Evolutionary conservation across 225 moss, liverwort and hornwort genomes (phyloP), one percentile per base, ranked within the genome.

Genomic region (Polytrichum formosum): DNA sequence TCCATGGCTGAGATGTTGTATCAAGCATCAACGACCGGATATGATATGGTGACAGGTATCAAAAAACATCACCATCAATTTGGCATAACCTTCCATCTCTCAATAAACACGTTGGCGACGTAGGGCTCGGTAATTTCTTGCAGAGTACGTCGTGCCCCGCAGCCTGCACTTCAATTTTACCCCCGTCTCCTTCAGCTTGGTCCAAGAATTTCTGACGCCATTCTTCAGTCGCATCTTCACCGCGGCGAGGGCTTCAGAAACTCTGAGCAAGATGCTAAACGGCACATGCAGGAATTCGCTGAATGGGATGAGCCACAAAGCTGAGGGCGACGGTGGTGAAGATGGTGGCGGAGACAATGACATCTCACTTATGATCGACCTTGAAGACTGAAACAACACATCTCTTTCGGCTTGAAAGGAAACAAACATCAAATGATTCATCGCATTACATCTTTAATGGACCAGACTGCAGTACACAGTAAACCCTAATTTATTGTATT

Each of bases 241-340:
- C 18, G n/a, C 5, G 53, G 37, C 13, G 25, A 67, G 53, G 16
- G 5, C 4, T 7, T 53, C 53, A 67, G 46, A 8, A 22, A 10
- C 8, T 31, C 65, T 29, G 28, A 65, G 19, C 18, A 65, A 31
- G 65, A 33, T 65, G 65, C 65, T n/a, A 23, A 22, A 67, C 1
- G 67, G 67, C 25, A 67, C 53, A 26, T 67, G 53, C n/a, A 67
- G 67, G 53, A 67, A 53, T 53, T 54, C 26, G 26, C 67, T 67
- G 26, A 26, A 67, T 53, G 25, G 22, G 22, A 53, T 46, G 67
- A 67, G 67, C 53, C 67, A 67, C 26, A 67, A 26, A 54, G 4
- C 9, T 17, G 66, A 7, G 64, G 64, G 20, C 2, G 19, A 21
- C 28, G 66, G 30, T 1, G 31, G 66, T 4, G 46, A 46, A 46